Base-by-base conservation (phyloP, 805 yeast species). In the Barnettozyma sp. region DNA sequence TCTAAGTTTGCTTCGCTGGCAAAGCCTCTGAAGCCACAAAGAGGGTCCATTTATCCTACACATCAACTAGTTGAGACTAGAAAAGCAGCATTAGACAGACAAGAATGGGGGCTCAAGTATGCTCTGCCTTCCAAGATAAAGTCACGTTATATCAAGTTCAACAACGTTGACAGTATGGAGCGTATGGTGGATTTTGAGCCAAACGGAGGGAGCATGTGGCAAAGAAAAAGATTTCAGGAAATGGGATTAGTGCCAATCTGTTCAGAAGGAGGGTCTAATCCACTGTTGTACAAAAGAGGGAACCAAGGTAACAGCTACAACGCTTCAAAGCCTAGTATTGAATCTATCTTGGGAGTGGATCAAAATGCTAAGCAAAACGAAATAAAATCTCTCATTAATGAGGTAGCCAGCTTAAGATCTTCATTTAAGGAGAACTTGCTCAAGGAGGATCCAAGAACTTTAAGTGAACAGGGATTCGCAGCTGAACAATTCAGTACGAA, bases 31-130 rank as follows among this genome's bases (percentile, higher is more conserved):
- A 31, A 41, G 28, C 37, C 15, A 20, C 24, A 20, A 14, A 33
- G 26, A 15, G 34, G 46, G 17, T 43, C 45, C 12, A 46, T 38
- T 33, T 43, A 39, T 29, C 94, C 94, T 18, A 73, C 83, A 0
- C 87, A 79, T 50, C 94, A 83, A 55, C 66, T 81, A 27, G 68
- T 84, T 26, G 79, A 72, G 56, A 77, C 92, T 0, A 76, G 82
- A 34, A 73, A 77, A 33, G 66, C 82, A 7, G 69, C 81, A 32
- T 70, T 78, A 30, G 55, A 66, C 11, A 66, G 84, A 59, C 78
- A 81, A 42, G 83, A 82, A 57, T 84, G 73, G 68, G 95, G 95
- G 49, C 59, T 84, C 41, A 84, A 84, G 53, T 64, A 78, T 30
- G 65, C 82, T 15, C 60, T 84, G 31, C 95, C 95, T 4, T 63